Evolutionary conservation across 306 rosid species (phyloP).

Genomic region (Glycine soja): DNA sequence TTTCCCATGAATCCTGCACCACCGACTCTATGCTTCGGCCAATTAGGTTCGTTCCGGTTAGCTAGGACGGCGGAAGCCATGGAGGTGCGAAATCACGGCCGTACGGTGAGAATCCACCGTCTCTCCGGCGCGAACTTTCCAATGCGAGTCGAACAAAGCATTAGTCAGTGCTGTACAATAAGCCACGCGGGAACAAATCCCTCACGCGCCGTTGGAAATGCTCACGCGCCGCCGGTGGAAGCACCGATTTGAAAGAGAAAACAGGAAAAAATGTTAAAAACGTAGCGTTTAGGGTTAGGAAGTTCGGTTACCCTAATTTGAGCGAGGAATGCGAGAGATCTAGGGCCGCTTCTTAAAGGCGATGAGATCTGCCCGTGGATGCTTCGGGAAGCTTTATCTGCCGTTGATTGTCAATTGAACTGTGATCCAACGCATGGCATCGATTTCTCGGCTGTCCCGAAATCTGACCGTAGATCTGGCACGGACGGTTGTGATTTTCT

Average conservation of each 20-base stretch:
- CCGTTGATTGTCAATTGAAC: conserved; percentile 32
- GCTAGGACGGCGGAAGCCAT: conserved; percentile 93
- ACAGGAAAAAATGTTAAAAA: neutral
- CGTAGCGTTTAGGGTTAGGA: conserved; percentile 53
- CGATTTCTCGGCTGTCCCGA: conserved; percentile 45
- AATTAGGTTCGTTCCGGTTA: conserved; percentile 74
- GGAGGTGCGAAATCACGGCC: conserved; percentile 36
- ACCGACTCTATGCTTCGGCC: conserved; percentile 75
- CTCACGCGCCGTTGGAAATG: conserved; percentile 51
- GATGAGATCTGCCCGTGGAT: conserved; percentile 78
- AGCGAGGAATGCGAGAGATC: conserved; percentile 60
- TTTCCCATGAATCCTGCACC: conserved; percentile 92
- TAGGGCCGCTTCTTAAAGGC: conserved; percentile 82
- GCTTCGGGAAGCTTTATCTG: conserved; percentile 42
- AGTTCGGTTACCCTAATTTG: conserved; percentile 72
- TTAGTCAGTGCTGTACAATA: conserved; percentile 24
- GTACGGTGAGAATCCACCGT: conserved; percentile 46
- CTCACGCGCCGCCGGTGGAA: neutral
- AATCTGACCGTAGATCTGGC: conserved; percentile 66
- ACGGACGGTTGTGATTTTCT: conserved; percentile 52
- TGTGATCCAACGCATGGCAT: conserved; percentile 44
- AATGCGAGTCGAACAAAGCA: conserved; percentile 53
- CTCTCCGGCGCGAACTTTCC: conserved; percentile 57
- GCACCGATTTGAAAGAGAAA: neutral
- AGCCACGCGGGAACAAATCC: conserved; percentile 46